These are phyloP conservation scores for Amylocarpus encephaloides DNA, from an alignment of 2,329 filamentous ascomycete genomes.

Conservation along the genomic window DNA sequence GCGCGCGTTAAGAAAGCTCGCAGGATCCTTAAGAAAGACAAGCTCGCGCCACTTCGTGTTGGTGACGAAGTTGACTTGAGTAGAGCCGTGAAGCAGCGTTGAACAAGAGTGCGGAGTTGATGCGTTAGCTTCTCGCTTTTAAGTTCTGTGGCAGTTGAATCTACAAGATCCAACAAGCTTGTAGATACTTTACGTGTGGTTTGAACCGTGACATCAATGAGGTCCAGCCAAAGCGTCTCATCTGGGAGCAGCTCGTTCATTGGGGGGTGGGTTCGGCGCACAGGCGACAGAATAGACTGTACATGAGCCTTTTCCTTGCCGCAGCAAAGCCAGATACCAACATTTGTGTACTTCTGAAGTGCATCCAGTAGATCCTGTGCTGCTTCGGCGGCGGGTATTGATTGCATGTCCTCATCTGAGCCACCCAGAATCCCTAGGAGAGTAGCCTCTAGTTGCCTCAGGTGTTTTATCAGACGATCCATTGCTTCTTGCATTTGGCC, in stretches of 20 bases:
- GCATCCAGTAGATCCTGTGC: slow-evolving; percentile 68
- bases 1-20: slow-evolving; percentile 82
- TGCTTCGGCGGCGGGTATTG: slow-evolving; percentile 51
- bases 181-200: slow-evolving; percentile 60
- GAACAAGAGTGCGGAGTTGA: slow-evolving; percentile 71
- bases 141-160: slow-evolving; percentile 28
- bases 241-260: slow-evolving; percentile 43
- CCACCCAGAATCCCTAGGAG: slow-evolving; percentile 67
- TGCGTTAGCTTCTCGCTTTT: slow-evolving; percentile 57
- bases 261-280: slow-evolving; percentile 41
- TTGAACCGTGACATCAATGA: slow-evolving; percentile 55
- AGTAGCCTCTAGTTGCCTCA: slow-evolving; percentile 72
- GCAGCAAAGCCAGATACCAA: slow-evolving; percentile 94
- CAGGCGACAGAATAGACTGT: slow-evolving; percentile 36
- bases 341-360: slow-evolving; percentile 81
- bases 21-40: slow-evolving; percentile 83
- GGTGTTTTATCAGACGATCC: slow-evolving; percentile 73
- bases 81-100: slow-evolving; percentile 84
- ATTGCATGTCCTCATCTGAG: slow-evolving; percentile 48
- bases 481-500: slow-evolving; percentile 80
- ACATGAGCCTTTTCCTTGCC: slow-evolving; percentile 62
- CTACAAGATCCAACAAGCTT: slow-evolving; percentile 38
- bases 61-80: slow-evolving; percentile 63
- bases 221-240: slow-evolving; percentile 52
- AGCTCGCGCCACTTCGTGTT: slow-evolving; percentile 39